Conservation (phyloP, 441 rosid species). For the Daphne laureola region DNA sequence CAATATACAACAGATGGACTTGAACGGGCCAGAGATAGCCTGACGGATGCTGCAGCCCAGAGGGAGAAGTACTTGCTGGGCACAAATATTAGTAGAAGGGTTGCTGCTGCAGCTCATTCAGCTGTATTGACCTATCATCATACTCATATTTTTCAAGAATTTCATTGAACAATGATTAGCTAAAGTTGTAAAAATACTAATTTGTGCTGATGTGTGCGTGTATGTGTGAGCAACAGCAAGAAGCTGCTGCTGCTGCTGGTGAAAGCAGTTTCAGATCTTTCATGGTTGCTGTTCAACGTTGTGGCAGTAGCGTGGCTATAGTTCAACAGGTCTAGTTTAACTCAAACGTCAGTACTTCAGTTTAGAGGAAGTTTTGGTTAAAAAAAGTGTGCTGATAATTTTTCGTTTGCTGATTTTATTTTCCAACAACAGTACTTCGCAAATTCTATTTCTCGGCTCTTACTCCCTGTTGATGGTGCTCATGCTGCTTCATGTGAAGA, state of each 20-base stretch:
- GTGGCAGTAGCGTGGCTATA: constrained; percentile 97
- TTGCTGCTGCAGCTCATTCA: constrained; percentile 99
- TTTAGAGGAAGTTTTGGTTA: constrained; percentile 14
- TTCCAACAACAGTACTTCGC: constrained; percentile 65
- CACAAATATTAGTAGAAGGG: constrained; percentile 81
- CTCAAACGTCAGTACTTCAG: constrained; percentile 7
- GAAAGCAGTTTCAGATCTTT: constrained; percentile 99
- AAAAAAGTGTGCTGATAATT: constrained; percentile 4
- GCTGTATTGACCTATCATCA: constrained; percentile 55
- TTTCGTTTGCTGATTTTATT: too few species aligned
- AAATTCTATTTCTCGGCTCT: constrained; percentile 92
- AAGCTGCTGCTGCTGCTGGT: constrained; percentile 99
- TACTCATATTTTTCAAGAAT: constrained; percentile 14
- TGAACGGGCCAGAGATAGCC: constrained; percentile 90
- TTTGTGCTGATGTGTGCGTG: constrained; percentile 5
- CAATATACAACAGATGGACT: constrained; percentile 91
- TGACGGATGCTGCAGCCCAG: constrained; percentile 89
- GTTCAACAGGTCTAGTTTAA: constrained; percentile 78
- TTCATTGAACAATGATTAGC: constrained; percentile 10
- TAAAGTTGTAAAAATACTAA: constrained; percentile 9
- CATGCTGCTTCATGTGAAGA: constrained; percentile 99
- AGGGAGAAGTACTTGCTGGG: constrained; percentile 97
- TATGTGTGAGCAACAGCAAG: constrained; percentile 49
- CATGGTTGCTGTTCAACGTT: constrained; percentile 98
- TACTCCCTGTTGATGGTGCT: constrained; percentile 97